Conservation (phyloP, 2,329 filamentous ascomycete species). For the Alternaria triticimaculans region DNA sequence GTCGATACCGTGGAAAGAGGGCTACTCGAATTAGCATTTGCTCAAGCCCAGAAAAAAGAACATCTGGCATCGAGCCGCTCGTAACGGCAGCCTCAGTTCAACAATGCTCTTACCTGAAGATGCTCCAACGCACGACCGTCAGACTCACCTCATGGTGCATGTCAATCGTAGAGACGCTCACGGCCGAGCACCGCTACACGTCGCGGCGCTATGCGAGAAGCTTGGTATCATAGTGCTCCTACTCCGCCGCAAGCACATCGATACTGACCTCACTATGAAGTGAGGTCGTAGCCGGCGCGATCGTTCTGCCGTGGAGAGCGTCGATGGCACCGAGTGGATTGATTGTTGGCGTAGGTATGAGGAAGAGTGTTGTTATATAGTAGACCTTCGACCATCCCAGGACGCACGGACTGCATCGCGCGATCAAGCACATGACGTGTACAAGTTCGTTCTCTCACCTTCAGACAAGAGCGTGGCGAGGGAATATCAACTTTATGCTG, state of each 20-base stretch:
- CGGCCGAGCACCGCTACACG: not conserved
- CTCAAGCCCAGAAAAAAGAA: too few species aligned
- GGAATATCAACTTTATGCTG: too few species aligned
- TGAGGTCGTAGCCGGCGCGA: too few species aligned
- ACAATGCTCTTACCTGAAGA: not conserved
- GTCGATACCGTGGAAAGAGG: not conserved
- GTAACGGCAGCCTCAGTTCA: not conserved
- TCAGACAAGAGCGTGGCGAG: too few species aligned
- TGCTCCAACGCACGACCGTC: not conserved
- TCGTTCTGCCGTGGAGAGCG: too few species aligned
- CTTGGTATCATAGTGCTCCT: not conserved
- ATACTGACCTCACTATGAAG: not conserved
- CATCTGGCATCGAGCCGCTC: not conserved
- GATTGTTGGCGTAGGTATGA: not conserved
- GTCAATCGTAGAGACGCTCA: not conserved
- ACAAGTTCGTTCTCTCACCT: not conserved
- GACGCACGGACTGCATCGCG: not conserved
- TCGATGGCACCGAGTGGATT: too few species aligned
- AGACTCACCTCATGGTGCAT: not conserved
- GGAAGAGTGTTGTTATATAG: not conserved
- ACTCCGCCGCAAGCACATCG: not conserved
- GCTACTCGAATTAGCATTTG: not conserved
- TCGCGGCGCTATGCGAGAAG: not conserved
- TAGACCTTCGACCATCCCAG: not conserved
- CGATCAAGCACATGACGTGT: not conserved